Evolutionary conservation across 768 basidiomycete genomes (phyloP), one percentile per base, ranked within the genome.

Genomic region (Suillus lakei): DNA sequence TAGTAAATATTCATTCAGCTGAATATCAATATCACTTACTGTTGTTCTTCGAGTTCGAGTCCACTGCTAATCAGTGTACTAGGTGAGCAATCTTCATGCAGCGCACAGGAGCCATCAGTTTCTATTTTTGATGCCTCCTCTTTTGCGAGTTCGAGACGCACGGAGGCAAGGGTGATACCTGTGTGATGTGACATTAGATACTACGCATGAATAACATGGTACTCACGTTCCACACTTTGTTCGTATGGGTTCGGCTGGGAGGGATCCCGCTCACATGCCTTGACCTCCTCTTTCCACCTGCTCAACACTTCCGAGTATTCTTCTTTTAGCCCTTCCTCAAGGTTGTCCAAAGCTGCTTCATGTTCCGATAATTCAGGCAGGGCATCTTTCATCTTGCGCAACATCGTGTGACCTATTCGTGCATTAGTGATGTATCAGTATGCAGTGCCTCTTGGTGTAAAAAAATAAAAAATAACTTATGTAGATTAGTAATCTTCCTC

Each of bases 241-340:
- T 67, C 60, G 55, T 67, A 76, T 3, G 76, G 76, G 68, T 77
- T 77, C 8, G 68, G 66, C 4, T 67, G 61, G 9, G 48, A 44
- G 18, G 51, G 48, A 44, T 74, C 68, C 2, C 32, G 62, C 41
- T 77, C 75, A 74, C 74, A 77, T 34, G 32, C 32, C 32, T 34
- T 8, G 7, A 34, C 32, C 32, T 34, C 5, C 32, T 34, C 32
- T 34, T 13, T 67, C 71, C 71, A 76, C 18, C 68, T 5, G 58
- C 39, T 62, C 59, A 66, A 1, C 70, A 23, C 13, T 66, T 62
- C 2, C 12, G 9, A 0, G 7, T 38, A 38, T 38, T 38, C 38
- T 9, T 9, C 38, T 3, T 38, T 38, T 2, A 56, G 54, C 21
- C 30, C 18, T 28, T 21, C 28, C 13, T 56, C 26, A 12, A 56